phyloP scores from a whole-genome alignment of 805 yeast species.

The Jamesozyma spencerorum region DNA sequence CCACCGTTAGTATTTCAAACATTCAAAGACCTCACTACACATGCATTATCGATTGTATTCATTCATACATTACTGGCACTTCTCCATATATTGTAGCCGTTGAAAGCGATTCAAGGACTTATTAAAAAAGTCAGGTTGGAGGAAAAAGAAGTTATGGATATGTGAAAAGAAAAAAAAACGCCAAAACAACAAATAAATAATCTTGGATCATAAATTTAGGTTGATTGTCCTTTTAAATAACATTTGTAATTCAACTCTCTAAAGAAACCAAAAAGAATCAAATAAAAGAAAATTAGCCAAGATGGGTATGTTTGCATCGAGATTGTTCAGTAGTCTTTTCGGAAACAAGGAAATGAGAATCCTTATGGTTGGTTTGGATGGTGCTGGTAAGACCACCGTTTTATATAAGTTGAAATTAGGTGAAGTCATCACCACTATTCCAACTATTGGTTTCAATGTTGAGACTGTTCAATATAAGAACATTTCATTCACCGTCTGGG shows the following conservation, averaged over 20 bases:
- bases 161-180: no score
- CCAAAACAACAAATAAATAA: not conserved
- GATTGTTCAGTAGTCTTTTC: conserved; percentile 86
- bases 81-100: no score
- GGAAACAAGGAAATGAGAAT: conserved; percentile 98
- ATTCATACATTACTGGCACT: no score
- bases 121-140: no score
- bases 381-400: conserved; percentile 97
- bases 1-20: no score
- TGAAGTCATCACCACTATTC: conserved; percentile 92
- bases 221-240: no score
- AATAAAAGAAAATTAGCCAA: conserved; percentile 7
- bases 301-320: conserved; percentile 95
- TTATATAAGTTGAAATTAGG: conserved; percentile 90
- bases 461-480: conserved; percentile 96
- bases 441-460: conserved; percentile 95
- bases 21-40: no score
- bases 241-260: not conserved
- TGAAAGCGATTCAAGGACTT: no score
- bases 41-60: no score
- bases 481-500: conserved; percentile 96
- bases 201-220: no score
- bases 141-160: no score
- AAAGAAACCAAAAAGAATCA: not conserved
- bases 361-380: conserved; percentile 95